These are phyloP conservation scores for Neurospora intermedia DNA, from an alignment of 495 filamentous ascomycete species.

Conservation along the genomic window DNA sequence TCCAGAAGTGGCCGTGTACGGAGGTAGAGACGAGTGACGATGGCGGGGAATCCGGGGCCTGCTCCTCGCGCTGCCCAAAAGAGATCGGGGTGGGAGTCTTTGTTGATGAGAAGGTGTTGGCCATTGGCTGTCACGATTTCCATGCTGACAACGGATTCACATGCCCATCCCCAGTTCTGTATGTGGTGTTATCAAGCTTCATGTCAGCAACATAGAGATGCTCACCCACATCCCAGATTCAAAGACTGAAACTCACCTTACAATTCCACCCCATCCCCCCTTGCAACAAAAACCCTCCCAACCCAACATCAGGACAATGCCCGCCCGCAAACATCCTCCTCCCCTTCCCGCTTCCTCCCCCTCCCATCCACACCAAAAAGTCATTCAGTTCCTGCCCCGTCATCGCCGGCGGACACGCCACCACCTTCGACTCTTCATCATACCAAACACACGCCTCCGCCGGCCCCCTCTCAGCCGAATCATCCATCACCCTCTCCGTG, in stretches of 20 bases:
- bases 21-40: conserved; percentile 40
- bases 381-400: conserved; percentile 36
- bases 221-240: neutral
- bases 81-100: conserved; percentile 34
- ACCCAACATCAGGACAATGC: conserved; percentile 46
- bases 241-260: conserved; percentile 18
- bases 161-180: conserved; percentile 45
- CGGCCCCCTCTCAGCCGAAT: neutral
- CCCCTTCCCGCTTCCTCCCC: conserved; percentile 23
- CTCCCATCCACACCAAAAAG: conserved; percentile 17
- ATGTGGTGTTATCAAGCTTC: neutral
- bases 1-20: conserved; percentile 18
- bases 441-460: conserved; percentile 20
- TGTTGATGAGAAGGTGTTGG: conserved; percentile 26
- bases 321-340: conserved; percentile 40
- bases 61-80: conserved; percentile 43
- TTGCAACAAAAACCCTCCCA: conserved; percentile 45
- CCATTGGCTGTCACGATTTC: conserved; percentile 41
- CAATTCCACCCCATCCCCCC: conserved; percentile 50
- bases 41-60: conserved; percentile 41
- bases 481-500: neutral
- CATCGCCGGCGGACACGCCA: conserved; percentile 31
- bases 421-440: conserved; percentile 22
- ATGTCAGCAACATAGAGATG: neutral
- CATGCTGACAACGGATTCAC: conserved; percentile 35